A percentile compares a stretch with the other conserved stretches of the same genome.
phyloP scores from a whole-genome alignment of 768 basidiomycete species.

The Xerocomellus amylosporus region DNA sequence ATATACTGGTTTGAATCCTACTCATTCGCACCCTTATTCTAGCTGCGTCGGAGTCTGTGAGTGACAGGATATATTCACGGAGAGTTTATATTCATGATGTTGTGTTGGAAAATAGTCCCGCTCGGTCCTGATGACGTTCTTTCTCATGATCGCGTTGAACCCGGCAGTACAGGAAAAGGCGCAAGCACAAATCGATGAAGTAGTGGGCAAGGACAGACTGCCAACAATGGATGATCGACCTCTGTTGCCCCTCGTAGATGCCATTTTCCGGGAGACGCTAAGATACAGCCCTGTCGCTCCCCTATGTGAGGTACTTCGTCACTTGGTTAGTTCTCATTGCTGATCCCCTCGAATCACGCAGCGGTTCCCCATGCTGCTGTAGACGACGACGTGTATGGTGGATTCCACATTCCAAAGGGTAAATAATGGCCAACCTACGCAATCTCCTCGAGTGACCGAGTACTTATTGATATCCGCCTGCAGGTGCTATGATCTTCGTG shows the following conservation, averaged over 20 bases:
- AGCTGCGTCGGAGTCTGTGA: constrained; percentile 6
- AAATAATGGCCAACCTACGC: background rate
- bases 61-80: background rate
- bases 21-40: background rate
- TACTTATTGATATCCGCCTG: background rate
- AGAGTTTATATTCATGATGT: no score
- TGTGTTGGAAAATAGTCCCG: background rate
- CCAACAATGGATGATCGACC: constrained; percentile 12
- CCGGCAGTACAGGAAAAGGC: constrained; percentile 13
- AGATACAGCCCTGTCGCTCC: constrained; percentile 4
- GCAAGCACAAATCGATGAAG: constrained; percentile 8
- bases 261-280: constrained; percentile 32
- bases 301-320: background rate
- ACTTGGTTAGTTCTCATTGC: background rate
- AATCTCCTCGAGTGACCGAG: background rate
- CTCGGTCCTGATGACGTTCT: constrained; percentile 1
- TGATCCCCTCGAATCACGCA: background rate
- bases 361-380: constrained; percentile 7
- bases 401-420: constrained; percentile 39
- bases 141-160: constrained; percentile 1
- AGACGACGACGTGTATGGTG: constrained; percentile 16
- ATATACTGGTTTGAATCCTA: background rate
- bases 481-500: constrained; percentile 20
- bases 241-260: constrained; percentile 35
- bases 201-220: constrained; percentile 14